Percentiles rank a stretch among this genome's conserved stretches.
phyloP scores from a whole-genome alignment of 768 basidiomycete genomes.

The Ramaria sp. region DNA sequence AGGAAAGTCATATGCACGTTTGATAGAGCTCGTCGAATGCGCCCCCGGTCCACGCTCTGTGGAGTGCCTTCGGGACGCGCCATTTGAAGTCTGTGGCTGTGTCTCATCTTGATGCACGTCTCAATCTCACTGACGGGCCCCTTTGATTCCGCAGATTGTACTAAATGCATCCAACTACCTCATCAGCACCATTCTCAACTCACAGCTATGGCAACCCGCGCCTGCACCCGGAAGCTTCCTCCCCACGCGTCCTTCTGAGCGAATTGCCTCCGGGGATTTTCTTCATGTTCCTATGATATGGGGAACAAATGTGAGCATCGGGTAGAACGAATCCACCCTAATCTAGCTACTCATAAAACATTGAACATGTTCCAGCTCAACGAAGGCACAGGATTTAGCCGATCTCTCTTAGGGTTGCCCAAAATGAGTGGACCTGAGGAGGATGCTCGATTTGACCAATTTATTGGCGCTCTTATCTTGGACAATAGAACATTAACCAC shows the following conservation, averaged over 20 bases:
- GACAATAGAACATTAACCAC: constrained; percentile 38
- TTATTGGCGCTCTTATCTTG: constrained; percentile 37
- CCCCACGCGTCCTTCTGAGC: constrained; percentile 32
- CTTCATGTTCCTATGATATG: constrained; percentile 41
- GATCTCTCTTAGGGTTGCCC: constrained; percentile 25
- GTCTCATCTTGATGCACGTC: background rate
- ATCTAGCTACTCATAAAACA: background rate
- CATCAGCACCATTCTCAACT: constrained; percentile 34
- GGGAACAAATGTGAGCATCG: constrained; percentile 40
- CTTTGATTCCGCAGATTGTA: constrained; percentile 30
- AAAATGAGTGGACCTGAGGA: constrained; percentile 21
- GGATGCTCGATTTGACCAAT: constrained; percentile 32
- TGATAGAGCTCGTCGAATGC: constrained; percentile 37
- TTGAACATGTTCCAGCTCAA: constrained; percentile 27
- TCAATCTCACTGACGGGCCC: background rate
- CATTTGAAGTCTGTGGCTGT: constrained; percentile 27
- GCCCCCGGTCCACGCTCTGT: constrained; percentile 27
- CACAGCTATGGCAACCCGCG: constrained; percentile 46
- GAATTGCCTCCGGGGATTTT: constrained; percentile 37
- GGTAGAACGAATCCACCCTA: background rate
- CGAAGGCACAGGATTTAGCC: constrained; percentile 39
- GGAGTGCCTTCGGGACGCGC: constrained; percentile 33
- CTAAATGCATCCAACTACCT: constrained; percentile 35
- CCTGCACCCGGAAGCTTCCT: constrained; percentile 40
- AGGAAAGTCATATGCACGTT: constrained; percentile 37